These are phyloP conservation scores for Apostasia shenzhenica DNA, from an alignment of 106 monocot species.

Conservation along the genomic window DNA sequence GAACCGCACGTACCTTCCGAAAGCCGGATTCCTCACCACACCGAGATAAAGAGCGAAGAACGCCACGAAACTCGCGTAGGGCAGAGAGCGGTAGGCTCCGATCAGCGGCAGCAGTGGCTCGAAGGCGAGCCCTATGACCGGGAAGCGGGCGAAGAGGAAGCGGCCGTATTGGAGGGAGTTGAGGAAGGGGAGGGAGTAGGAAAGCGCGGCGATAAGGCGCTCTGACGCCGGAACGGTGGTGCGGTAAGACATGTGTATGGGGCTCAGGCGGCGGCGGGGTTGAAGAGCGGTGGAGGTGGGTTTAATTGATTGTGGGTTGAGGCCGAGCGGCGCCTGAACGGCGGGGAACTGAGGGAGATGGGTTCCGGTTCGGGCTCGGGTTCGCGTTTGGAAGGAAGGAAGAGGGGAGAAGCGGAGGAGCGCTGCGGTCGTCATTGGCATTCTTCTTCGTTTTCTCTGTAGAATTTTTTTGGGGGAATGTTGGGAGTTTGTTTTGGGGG, in stretches of 20 bases:
- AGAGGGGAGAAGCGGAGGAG: conserved; percentile 43
- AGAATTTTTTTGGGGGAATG: not conserved
- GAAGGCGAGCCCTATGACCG: conserved; percentile 30
- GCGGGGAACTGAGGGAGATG: not conserved
- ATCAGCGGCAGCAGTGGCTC: conserved; percentile 60
- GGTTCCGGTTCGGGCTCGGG: not conserved
- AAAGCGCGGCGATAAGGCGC: conserved; percentile 52
- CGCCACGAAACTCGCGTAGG: conserved; percentile 67
- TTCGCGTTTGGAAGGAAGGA: conserved; percentile 10
- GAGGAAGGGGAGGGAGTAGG: conserved; percentile 79
- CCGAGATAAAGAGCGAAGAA: conserved; percentile 89
- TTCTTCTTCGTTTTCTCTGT: not conserved
- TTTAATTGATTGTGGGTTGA: not conserved
- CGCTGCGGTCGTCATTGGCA: conserved; percentile 31
- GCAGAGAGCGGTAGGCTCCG: conserved; percentile 50
- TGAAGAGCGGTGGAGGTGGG: not conserved
- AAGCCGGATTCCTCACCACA: conserved; percentile 55
- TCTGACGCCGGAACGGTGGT: conserved; percentile 44
- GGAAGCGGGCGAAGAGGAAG: conserved; percentile 62
- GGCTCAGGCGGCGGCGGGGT: not conserved
- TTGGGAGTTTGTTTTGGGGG: not conserved
- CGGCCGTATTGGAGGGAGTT: conserved; percentile 77
- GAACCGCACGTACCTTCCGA: conserved; percentile 66
- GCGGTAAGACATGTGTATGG: conserved; percentile 21
- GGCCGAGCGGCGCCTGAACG: conserved; percentile 10